phyloP scores from a whole-genome alignment of 2,329 filamentous ascomycete species.

The Emydomyces testavorans region DNA sequence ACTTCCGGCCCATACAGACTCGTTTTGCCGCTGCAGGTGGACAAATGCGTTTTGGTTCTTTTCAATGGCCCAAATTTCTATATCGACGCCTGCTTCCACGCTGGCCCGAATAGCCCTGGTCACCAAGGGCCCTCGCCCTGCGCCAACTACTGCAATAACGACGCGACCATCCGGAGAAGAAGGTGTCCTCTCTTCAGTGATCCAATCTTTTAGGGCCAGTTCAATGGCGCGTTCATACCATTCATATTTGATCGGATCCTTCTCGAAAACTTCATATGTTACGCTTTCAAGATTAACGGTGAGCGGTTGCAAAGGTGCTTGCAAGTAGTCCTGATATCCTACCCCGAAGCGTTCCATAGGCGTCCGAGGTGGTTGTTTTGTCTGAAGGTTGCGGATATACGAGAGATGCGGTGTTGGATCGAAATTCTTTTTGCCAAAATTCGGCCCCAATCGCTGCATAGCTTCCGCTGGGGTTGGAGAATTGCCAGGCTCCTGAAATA shows the following conservation, averaged over 20 bases:
- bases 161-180: constrained; percentile 60
- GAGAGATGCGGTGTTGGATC: constrained; percentile 56
- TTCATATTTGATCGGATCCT: constrained; percentile 93
- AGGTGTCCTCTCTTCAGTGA: constrained; percentile 57
- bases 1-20: constrained; percentile 62
- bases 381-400: constrained; percentile 76
- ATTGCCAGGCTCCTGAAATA: constrained; percentile 13
- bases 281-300: constrained; percentile 95
- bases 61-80: constrained; percentile 85
- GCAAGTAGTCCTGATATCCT: constrained; percentile 85
- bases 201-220: constrained; percentile 72
- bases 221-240: constrained; percentile 83
- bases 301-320: constrained; percentile 85
- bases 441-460: constrained; percentile 31
- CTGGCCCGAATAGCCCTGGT: constrained; percentile 76
- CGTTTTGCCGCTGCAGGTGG: constrained; percentile 76
- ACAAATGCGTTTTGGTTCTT: constrained; percentile 99
- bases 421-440: constrained; percentile 39
- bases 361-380: constrained; percentile 58
- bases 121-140: constrained; percentile 83
- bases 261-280: constrained; percentile 97
- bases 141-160: constrained; percentile 83
- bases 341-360: constrained; percentile 55
- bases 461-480: constrained; percentile 60
- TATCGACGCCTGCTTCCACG: constrained; percentile 58